Percentiles rank a stretch among this genome's conserved stretches.
These are phyloP conservation scores for Neopestalotiopsis sp. DNA, from an alignment of 2,329 filamentous ascomycete species.

Conservation along the genomic window DNA sequence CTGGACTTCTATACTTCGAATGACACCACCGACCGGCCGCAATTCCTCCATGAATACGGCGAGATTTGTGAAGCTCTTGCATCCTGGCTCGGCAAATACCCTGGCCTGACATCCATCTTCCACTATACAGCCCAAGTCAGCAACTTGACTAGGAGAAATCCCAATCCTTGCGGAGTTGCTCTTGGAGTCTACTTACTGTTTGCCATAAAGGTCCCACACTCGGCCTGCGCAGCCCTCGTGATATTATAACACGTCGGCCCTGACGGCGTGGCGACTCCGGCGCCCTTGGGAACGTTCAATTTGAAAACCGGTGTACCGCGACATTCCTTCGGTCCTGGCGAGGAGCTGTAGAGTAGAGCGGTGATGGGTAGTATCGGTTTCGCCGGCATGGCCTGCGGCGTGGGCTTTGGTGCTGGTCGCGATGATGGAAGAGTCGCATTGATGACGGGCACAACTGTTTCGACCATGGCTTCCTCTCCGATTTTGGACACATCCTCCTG, in stretches of 20 bases:
- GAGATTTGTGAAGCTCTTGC: constrained; percentile 40
- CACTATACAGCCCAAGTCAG: constrained; percentile 20
- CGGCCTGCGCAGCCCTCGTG: constrained; percentile 30
- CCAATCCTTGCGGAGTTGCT: too few species aligned
- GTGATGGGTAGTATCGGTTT: constrained; percentile 51
- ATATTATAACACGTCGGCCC: constrained; percentile 41
- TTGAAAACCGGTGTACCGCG: constrained; percentile 37
- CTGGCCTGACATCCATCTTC: constrained; percentile 43
- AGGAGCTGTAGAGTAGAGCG: constrained; percentile 48
- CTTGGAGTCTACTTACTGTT: constrained; percentile 27
- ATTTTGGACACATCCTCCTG: constrained; percentile 22
- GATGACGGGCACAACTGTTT: constrained; percentile 23
- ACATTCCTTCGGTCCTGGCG: constrained; percentile 42
- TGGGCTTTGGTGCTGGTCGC: constrained; percentile 43
- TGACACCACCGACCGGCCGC: constrained; percentile 38
- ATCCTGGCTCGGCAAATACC: constrained; percentile 41
- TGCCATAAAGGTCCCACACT: constrained; percentile 42
- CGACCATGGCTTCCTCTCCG: constrained; percentile 27
- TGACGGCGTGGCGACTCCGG: constrained; percentile 22
- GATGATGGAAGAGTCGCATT: constrained; percentile 21
- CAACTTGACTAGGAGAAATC: too few species aligned
- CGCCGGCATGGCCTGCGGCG: constrained; percentile 33
- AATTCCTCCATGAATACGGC: constrained; percentile 43
- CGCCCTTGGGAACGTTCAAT: constrained; percentile 34
- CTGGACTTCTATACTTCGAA: constrained; percentile 41